Evolutionary conservation across 345 rosid genomes (phyloP).

Genomic region (Erysimum cheiranthoides): DNA sequence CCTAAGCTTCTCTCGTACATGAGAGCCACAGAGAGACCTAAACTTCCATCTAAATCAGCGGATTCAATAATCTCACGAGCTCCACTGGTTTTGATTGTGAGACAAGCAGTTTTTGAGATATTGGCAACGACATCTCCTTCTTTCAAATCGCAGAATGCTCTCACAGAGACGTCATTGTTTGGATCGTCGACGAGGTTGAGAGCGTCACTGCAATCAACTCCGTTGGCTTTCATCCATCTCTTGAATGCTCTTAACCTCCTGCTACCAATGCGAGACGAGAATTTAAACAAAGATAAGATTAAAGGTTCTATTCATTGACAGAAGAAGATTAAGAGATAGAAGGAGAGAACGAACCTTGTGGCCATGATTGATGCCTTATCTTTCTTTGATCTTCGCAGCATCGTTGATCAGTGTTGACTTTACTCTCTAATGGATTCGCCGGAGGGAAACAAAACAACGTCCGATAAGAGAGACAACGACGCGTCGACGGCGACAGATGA

Average conservation of each 20-base stretch:
- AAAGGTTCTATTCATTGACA: background rate
- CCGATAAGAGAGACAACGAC: constrained; percentile 19
- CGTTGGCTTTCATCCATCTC: constrained; percentile 83
- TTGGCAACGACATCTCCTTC: constrained; percentile 77
- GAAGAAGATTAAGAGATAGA: background rate
- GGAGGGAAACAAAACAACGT: constrained; percentile 20
- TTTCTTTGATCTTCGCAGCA: background rate
- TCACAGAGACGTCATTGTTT: constrained; percentile 59
- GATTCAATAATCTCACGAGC: constrained; percentile 61
- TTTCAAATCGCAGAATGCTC: constrained; percentile 59
- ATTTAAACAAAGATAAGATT: background rate
- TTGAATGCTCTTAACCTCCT: constrained; percentile 86
- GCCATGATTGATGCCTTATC: constrained; percentile 33
- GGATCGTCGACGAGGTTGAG: constrained; percentile 57
- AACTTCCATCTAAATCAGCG: constrained; percentile 64
- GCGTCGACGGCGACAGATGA: constrained; percentile 34
- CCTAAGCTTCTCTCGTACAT: constrained; percentile 87
- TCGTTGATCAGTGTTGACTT: background rate
- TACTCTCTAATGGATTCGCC: constrained; percentile 10
- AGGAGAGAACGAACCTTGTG: constrained; percentile 24
- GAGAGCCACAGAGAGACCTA: constrained; percentile 75
- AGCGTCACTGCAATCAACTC: constrained; percentile 62
- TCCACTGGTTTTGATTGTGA: constrained; percentile 68
- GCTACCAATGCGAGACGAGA: constrained; percentile 15
- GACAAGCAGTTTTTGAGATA: constrained; percentile 83